A percentile compares a stretch with the other conserved stretches of the same genome.
Evolutionary conservation across 495 filamentous ascomycete species (phyloP).

Genomic region (Hyaloscypha hepaticicola): DNA sequence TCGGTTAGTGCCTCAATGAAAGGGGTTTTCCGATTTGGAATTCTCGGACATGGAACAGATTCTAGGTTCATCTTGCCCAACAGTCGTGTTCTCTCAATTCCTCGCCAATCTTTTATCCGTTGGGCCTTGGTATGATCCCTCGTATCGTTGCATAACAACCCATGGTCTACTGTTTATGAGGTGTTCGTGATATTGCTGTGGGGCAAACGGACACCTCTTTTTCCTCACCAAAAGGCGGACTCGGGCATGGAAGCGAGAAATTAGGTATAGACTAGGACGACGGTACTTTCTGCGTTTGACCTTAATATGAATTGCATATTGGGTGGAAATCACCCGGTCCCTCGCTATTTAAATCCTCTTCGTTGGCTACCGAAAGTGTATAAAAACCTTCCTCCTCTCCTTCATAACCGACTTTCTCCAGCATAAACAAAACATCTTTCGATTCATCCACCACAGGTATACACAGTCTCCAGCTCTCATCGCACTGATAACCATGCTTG

Average conservation of each 20-base stretch:
- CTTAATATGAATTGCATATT: background rate
- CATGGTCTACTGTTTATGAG: constrained; percentile 8
- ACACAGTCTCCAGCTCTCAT: background rate
- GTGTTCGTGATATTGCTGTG: constrained; percentile 21
- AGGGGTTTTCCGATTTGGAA: constrained; percentile 1
- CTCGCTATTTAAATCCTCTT: too few species aligned
- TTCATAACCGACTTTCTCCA: background rate
- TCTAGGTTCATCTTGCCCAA: constrained; percentile 4
- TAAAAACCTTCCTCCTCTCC: background rate
- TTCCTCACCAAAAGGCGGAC: constrained; percentile 4
- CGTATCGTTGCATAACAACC: constrained; percentile 22
- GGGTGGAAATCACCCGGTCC: too few species aligned
- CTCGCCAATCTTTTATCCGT: constrained; percentile 28
- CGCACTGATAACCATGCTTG: constrained; percentile 20
- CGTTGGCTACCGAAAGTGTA: too few species aligned
- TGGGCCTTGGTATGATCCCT: constrained; percentile 11
- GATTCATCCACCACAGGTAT: background rate
- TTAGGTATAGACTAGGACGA: background rate
- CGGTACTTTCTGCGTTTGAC: background rate
- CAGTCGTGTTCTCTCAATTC: background rate
- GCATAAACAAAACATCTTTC: background rate
- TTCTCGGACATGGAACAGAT: background rate
- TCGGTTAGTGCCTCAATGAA: constrained; percentile 9
- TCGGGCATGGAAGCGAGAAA: background rate
- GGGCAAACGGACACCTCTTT: constrained; percentile 1